Conservation (phyloP, 1,139 yeast genomes). For the Lodderomyces elongisporus region DNA sequence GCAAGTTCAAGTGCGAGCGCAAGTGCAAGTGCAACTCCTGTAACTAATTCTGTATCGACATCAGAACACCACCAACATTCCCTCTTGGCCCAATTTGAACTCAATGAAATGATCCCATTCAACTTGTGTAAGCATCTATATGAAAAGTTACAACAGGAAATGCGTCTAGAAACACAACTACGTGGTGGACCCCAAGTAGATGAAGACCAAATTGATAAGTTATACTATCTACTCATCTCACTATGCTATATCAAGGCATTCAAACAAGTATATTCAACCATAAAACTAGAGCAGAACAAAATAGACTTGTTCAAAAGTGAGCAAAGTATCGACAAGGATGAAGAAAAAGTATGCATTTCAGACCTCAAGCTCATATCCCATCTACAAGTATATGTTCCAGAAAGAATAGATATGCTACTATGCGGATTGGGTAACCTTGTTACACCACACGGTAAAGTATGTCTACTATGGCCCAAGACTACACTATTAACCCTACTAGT, state of each 20-base stretch:
- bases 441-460: constrained; percentile 1
- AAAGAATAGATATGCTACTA: constrained; percentile 7
- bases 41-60: too few species aligned
- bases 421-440: constrained; percentile 7
- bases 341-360: not conserved
- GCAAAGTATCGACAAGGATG: not conserved
- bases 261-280: constrained; percentile 4
- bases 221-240: not conserved
- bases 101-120: not conserved
- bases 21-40: too few species aligned
- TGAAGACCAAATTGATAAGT: not conserved
- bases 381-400: constrained; percentile 6
- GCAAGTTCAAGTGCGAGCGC: too few species aligned
- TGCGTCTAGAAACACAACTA: too few species aligned
- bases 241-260: constrained; percentile 4
- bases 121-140: not conserved
- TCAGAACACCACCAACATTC: not conserved
- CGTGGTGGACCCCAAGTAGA: too few species aligned
- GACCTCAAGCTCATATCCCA: not conserved
- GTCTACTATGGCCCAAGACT: constrained; percentile 4
- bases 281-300: not conserved
- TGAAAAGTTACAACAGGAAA: not conserved
- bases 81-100: not conserved
- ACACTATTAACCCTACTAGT: constrained; percentile 6
- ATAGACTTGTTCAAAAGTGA: not conserved